Evolutionary conservation across 2,329 filamentous ascomycete species (phyloP).

Genomic region (Rutstroemia sp.): DNA sequence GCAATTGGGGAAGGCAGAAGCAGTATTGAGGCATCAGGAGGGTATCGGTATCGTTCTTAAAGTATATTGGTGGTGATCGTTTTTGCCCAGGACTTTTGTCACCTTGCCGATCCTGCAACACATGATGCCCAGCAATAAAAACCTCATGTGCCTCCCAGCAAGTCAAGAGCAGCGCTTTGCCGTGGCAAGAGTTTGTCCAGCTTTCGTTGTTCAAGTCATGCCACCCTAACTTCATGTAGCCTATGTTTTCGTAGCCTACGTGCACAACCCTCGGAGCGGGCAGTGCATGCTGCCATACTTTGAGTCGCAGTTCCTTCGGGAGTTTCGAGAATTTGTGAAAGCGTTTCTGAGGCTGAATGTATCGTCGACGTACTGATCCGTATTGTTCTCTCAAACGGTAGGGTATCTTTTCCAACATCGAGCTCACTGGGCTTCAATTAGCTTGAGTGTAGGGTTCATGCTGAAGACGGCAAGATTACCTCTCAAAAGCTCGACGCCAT

Average conservation of each 20-base stretch:
- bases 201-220: neutral
- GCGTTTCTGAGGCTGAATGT: neutral
- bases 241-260: neutral
- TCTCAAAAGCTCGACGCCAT: too few species aligned
- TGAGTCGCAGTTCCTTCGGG: neutral
- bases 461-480: too few species aligned
- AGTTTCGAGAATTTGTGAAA: neutral
- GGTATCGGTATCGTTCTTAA: neutral
- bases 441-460: too few species aligned
- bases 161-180: neutral
- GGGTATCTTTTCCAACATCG: neutral
- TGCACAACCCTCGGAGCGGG: neutral
- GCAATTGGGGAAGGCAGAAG: neutral
- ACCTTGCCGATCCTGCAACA: neutral
- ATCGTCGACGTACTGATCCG: neutral
- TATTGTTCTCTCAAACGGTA: neutral
- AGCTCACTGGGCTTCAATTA: too few species aligned
- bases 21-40: neutral
- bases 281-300: neutral
- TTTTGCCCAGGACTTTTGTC: neutral
- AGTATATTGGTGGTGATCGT: neutral
- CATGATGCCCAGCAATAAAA: neutral
- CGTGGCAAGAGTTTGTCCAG: neutral
- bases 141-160: neutral
- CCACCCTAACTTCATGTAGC: neutral